A percentile compares a stretch with the other conserved stretches of the same genome.
phyloP scores from a whole-genome alignment of 352 stramenopile genomes.

The Phytophthora vignae region DNA sequence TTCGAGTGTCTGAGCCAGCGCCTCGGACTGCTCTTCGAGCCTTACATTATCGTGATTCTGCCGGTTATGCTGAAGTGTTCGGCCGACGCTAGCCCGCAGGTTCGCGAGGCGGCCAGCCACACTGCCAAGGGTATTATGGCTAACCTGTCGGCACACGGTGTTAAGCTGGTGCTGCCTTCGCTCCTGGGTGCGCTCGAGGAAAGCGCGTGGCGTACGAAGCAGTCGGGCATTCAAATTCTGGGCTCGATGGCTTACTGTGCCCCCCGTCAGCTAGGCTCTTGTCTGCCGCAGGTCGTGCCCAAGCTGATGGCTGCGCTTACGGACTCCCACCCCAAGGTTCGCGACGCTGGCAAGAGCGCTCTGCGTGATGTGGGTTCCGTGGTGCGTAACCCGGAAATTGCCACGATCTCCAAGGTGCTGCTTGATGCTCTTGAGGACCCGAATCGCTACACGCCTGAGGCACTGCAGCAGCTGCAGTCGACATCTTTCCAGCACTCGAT shows the following conservation, averaged over 20 bases:
- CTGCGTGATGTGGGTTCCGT: slow-evolving; percentile 98
- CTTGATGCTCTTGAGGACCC: slow-evolving; percentile 97
- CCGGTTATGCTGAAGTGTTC: slow-evolving; percentile 99
- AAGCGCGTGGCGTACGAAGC: slow-evolving; percentile 97
- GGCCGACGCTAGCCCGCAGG: slow-evolving; percentile 95
- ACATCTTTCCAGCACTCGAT: slow-evolving; percentile 99
- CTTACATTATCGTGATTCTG: slow-evolving; percentile 98
- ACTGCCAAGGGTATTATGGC: slow-evolving; percentile 98
- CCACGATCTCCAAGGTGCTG: slow-evolving; percentile 93
- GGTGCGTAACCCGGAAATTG: slow-evolving; percentile 99
- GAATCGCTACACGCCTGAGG: slow-evolving; percentile 91
- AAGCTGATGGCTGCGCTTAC: slow-evolving; percentile 97
- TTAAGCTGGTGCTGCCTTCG: slow-evolving; percentile 99
- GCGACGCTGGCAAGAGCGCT: slow-evolving; percentile 95
- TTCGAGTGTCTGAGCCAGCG: slow-evolving; percentile 97
- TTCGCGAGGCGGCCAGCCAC: slow-evolving; percentile 95
- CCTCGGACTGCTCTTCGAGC: slow-evolving; percentile 98
- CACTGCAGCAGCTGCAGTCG: slow-evolving; percentile 97
- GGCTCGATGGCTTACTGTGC: slow-evolving; percentile 97
- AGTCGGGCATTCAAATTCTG: slow-evolving; percentile 98
- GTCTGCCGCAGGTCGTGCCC: slow-evolving; percentile 98
- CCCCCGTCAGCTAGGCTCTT: slow-evolving; percentile 98
- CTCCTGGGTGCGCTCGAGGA: slow-evolving; percentile 96
- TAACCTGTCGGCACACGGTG: slow-evolving; percentile 98
- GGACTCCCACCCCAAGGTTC: slow-evolving; percentile 99